Evolutionary conservation across 2,329 filamentous ascomycete genomes (phyloP).

Genomic region (Didymella arachidicola): DNA sequence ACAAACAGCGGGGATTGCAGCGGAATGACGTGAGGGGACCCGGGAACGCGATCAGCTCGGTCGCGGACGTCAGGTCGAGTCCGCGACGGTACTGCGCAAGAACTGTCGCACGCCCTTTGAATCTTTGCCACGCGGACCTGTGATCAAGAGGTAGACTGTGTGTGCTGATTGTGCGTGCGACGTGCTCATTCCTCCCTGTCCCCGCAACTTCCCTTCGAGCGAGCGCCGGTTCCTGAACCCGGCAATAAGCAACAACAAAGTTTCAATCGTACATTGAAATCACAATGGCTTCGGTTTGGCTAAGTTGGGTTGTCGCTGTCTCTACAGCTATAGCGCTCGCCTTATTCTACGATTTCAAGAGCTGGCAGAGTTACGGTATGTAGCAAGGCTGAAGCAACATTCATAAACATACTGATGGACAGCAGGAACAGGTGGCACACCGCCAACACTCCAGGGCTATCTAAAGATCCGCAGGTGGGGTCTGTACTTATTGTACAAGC

Average conservation of each 20-base stretch:
- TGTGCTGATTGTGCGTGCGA: background rate
- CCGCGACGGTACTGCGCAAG: background rate
- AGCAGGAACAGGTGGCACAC: slow-evolving; percentile 44
- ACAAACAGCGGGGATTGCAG: slow-evolving; percentile 13
- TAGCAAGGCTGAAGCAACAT: background rate
- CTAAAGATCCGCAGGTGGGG: slow-evolving; percentile 42
- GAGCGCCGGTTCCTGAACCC: background rate
- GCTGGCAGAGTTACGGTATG: slow-evolving; percentile 34
- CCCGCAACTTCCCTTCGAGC: background rate
- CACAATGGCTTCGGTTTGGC: background rate
- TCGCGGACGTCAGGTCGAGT: background rate
- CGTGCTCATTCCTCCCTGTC: background rate
- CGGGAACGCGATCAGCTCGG: background rate
- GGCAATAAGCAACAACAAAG: background rate
- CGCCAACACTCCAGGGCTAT: slow-evolving; percentile 42
- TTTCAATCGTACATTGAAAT: background rate
- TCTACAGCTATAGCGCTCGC: slow-evolving; percentile 25
- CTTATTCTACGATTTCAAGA: slow-evolving; percentile 36
- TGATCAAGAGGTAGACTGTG: background rate
- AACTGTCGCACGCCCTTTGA: background rate
- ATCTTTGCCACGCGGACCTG: background rate
- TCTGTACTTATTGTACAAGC: slow-evolving; percentile 37
- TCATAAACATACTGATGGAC: slow-evolving; percentile 11
- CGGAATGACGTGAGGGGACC: slow-evolving; percentile 21
- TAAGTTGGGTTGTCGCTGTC: slow-evolving; percentile 18